These are phyloP conservation scores for Seminavis robusta DNA, from an alignment of 108 stramenopile species.

Conservation along the genomic window DNA sequence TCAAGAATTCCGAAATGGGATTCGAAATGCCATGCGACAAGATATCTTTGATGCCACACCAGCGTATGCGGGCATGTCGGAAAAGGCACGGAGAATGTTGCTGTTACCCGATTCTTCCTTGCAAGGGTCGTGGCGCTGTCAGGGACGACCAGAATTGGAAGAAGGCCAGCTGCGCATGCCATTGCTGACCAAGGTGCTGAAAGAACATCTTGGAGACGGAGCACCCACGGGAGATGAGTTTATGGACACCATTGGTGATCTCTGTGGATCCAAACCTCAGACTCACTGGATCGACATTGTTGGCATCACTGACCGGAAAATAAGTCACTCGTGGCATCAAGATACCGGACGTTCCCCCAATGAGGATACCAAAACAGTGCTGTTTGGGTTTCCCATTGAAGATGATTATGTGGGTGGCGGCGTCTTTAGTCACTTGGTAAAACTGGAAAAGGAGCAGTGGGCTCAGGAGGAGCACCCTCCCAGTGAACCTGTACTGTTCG, in stretches of 20 bases:
- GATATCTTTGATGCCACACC: conserved; percentile 76
- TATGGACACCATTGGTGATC: conserved; percentile 44
- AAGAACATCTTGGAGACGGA: conserved; percentile 31
- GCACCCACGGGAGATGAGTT: conserved; percentile 73
- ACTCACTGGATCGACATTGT: conserved; percentile 84
- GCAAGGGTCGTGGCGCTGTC: conserved; percentile 73
- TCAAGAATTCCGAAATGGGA: conserved; percentile 34
- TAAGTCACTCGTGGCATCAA: conserved; percentile 73
- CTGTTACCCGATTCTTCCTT: conserved; percentile 68
- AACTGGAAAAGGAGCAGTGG: conserved; percentile 38
- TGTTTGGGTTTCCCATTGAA: conserved; percentile 71
- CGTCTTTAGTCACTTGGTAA: conserved; percentile 68
- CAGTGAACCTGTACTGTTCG: conserved; percentile 62
- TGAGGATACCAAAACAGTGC: conserved; percentile 48
- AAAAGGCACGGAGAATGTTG: conserved; percentile 56
- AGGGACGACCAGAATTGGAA: conserved; percentile 1
- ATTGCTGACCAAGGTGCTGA: conserved; percentile 40
- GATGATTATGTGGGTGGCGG: conserved; percentile 59
- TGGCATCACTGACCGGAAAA: conserved; percentile 48
- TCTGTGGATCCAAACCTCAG: conserved; percentile 58
- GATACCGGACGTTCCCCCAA: conserved; percentile 50
- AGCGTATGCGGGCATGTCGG: conserved; percentile 51
- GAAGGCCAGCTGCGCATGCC: conserved; percentile 29
- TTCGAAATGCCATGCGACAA: conserved; percentile 58
- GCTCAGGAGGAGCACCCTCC: conserved; percentile 42